A percentile compares a stretch with the other conserved stretches of the same genome.
Conservation (phyloP, 2,329 filamentous ascomycete genomes). For the Neocatenulostroma microsporum region DNA sequence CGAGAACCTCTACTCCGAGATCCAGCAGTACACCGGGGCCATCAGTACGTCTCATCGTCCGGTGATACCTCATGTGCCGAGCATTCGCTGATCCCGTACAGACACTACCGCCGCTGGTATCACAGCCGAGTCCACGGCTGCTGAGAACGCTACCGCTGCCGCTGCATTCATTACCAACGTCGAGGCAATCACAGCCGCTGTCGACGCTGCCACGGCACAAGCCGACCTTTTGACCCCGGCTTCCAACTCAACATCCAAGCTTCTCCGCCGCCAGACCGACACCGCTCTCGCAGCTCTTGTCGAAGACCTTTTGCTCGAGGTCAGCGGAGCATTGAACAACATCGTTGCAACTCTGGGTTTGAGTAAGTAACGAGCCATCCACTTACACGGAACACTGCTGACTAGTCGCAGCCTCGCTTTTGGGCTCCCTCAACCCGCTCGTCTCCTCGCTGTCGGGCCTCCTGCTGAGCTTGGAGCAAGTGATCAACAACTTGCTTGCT, state of each 20-base stretch:
- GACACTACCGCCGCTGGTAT: slow-evolving; percentile 7
- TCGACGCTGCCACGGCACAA: slow-evolving; percentile 8
- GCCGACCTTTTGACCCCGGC: neutral
- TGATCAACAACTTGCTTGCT: slow-evolving; percentile 10
- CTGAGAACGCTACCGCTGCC: slow-evolving; percentile 9
- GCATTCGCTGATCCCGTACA: slow-evolving; percentile 2
- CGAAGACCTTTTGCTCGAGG: slow-evolving; percentile 11
- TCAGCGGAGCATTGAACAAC: slow-evolving; percentile 11
- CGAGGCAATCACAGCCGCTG: slow-evolving; percentile 8
- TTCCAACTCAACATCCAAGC: neutral
- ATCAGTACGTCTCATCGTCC: slow-evolving; percentile 7
- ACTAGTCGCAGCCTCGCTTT: slow-evolving; percentile 6
- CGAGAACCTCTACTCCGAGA: slow-evolving; percentile 8
- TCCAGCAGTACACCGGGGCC: slow-evolving; percentile 13
- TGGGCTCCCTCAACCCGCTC: slow-evolving; percentile 10
- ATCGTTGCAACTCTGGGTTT: slow-evolving; percentile 11
- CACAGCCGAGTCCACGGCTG: slow-evolving; percentile 1
- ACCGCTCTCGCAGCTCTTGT: slow-evolving; percentile 10
- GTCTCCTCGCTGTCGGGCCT: slow-evolving; percentile 9
- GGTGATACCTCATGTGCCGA: too few species aligned
- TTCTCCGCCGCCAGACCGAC: slow-evolving; percentile 8
- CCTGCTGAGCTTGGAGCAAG: slow-evolving; percentile 9
- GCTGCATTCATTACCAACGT: slow-evolving; percentile 8
- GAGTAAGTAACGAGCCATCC: slow-evolving; percentile 2
- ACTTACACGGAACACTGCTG: slow-evolving; percentile 1